phyloP scores from a whole-genome alignment of 1,139 yeast species.

The Geotrichum reessii region DNA sequence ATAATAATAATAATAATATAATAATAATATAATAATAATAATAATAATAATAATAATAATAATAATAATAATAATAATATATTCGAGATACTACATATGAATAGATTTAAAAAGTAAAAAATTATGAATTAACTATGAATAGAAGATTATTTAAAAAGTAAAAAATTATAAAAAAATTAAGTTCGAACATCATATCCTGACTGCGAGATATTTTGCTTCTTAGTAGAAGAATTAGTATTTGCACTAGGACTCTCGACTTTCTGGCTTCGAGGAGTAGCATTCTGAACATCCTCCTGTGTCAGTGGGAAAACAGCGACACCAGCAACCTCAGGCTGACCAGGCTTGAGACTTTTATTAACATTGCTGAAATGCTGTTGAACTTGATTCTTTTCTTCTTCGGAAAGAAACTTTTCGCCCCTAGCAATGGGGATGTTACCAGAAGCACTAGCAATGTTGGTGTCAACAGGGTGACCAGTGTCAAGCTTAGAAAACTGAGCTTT shows the following conservation, averaged over 20 bases:
- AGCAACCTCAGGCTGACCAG: constrained; percentile 16
- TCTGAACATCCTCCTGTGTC: constrained; percentile 11
- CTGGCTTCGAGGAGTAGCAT: constrained; percentile 13
- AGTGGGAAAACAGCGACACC: constrained; percentile 16
- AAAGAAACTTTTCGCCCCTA: constrained; percentile 15
- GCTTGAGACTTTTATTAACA: constrained; percentile 9
- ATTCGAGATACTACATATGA: neutral
- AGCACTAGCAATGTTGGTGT: constrained; percentile 11
- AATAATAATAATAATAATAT: neutral
- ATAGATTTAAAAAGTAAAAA: neutral
- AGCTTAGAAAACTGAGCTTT: neutral
- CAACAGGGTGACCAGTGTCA: constrained; percentile 7
- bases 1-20: too few species aligned
- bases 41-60: neutral
- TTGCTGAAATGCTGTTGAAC: constrained; percentile 14
- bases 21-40: too few species aligned
- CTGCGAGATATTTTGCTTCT: neutral
- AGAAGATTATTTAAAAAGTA: neutral
- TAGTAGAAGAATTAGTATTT: neutral
- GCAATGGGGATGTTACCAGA: constrained; percentile 5
- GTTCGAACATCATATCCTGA: neutral
- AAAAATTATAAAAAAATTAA: neutral
- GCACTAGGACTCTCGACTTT: neutral
- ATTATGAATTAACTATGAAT: neutral
- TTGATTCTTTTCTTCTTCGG: constrained; percentile 13